Percentiles rank a stretch among this genome's conserved stretches.
Conservation (phyloP, 208 protist genomes). For the Angomonas desouzai region DNA sequence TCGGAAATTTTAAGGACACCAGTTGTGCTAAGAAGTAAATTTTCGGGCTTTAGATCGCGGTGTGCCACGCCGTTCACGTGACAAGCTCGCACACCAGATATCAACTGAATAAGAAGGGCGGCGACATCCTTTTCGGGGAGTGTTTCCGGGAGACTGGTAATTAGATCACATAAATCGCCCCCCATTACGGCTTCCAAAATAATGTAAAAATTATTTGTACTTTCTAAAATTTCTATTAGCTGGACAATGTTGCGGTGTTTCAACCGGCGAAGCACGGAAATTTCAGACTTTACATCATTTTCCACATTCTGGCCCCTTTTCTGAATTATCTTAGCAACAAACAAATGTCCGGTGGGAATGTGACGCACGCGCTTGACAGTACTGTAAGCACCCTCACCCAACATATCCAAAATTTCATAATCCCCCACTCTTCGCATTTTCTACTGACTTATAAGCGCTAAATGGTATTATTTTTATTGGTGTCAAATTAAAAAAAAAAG, state of each 20-base stretch:
- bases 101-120: slow-evolving; percentile 67
- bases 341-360: slow-evolving; percentile 54
- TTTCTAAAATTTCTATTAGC: slow-evolving; percentile 81
- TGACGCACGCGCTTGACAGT: slow-evolving; percentile 79
- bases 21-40: slow-evolving; percentile 80
- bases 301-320: slow-evolving; percentile 68
- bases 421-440: slow-evolving; percentile 80
- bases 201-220: slow-evolving; percentile 85
- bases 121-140: slow-evolving; percentile 64
- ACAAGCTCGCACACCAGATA: slow-evolving; percentile 62
- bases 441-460: too few relatives aligned
- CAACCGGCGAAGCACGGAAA: slow-evolving; percentile 74
- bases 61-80: slow-evolving; percentile 87
- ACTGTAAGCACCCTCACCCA: slow-evolving; percentile 74
- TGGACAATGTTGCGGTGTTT: slow-evolving; percentile 82
- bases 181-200: slow-evolving; percentile 83
- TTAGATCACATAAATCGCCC: slow-evolving; percentile 77
- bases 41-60: slow-evolving; percentile 94
- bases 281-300: slow-evolving; percentile 72
- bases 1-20: slow-evolving; percentile 83
- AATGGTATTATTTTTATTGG: slow-evolving; percentile 10
- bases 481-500: slow-evolving; percentile 17
- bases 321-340: slow-evolving; percentile 82
- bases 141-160: slow-evolving; percentile 44
- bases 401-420: slow-evolving; percentile 76